Evolutionary conservation across 306 rosid genomes (phyloP), one percentile per base, ranked within the genome.

Genomic region (Hippophae rhamnoides): DNA sequence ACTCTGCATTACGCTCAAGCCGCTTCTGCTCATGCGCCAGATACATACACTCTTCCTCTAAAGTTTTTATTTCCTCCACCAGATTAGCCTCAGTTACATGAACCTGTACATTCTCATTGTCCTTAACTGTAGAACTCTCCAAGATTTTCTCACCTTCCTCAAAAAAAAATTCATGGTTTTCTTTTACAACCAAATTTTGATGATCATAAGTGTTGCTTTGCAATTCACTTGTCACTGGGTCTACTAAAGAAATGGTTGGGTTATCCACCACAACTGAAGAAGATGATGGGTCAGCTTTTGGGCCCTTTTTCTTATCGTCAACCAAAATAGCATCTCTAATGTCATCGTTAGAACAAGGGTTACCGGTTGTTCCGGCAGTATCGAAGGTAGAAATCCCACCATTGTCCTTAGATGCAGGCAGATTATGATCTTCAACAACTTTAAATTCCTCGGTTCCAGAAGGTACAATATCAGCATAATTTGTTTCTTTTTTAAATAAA

Each of bases 1-100:
- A 79, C 58, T 90, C 97, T 52, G 94, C 94, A 79, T 90, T 79
- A 59, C 95, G 96, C 74, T 87, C 97, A 61, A 85, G 81, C 82
- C 74, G 81, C 73, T 81, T 83, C 78, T 75, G 97, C 74, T 90
- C 92, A 67, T 70, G 75, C 63, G 82, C 92, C 41, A 90, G 74
- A 70, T 64, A 76, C 71, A 61, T 23, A 71, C 75, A 76, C 67
- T 87, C 97, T 75, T 84, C 77, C 69, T 64, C 85, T 51, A 90
- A 86, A 68, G 76, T 57, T 53, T 59, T 69, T 64, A 90, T 77
- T 82, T 88, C 94, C 68, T 88, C 86, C 71, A 80, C 85, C 78
- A 88, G 67, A 67, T 56, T 60, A 70, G 60, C 75, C 74, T 76
- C 79, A 7, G 61, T 52, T 31, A 58, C 64, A 27, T 65, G 81